Base-by-base conservation (phyloP, 2,329 filamentous ascomycete genomes). In the Fusarium albosuccineum region DNA sequence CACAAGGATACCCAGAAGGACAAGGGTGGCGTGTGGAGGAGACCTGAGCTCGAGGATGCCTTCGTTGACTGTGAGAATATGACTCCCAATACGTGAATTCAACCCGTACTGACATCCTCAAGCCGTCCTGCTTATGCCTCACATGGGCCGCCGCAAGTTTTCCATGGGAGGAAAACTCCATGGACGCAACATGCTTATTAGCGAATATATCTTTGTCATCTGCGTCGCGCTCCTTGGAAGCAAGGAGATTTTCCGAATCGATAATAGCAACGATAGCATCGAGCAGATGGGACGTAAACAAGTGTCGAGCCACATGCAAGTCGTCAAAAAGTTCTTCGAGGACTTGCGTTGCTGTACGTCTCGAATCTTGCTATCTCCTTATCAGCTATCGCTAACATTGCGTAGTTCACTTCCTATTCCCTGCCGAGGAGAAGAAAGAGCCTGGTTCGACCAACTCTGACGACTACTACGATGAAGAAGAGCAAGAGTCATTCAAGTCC, bases 251-350 rank as follows among this genome's bases (percentile, higher is more conserved):
- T 81, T 81, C 61, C 75, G 79, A 51, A 80, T 81, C 70, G 79
- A 81, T 63, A 81, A 81, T 64, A 80, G 78, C 73, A 80, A 80
- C 57, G 79, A 81, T 55, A 80, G 79, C 65, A 80, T 80, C 50
- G 79, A 80, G 70, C 79, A 83, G 59, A 83, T 85, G 75, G 80
- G 83, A 64, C 82, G 87, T 58, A 91, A 91, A 75, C 88, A 90
- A 71, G 87, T 91, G 6, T 91, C 89, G 3, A 91, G 88, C 73
- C 89, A 91, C 72, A 91, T 91, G 73, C 89, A 92, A 74, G 89
- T 92, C 13, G 79, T 91, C 57, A 91, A 91, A 79, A 87, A 86
- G 52, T 90, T 91, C 74, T 87, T 91, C 67, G 82, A 84, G 57
- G 84, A 86, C 56, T 81, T 91, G 65, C 84, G 86, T 42, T 88